Percentiles rank a stretch among this genome's conserved stretches.
Conservation (phyloP, 2,329 filamentous ascomycete genomes). For the Fusarium sp. region DNA sequence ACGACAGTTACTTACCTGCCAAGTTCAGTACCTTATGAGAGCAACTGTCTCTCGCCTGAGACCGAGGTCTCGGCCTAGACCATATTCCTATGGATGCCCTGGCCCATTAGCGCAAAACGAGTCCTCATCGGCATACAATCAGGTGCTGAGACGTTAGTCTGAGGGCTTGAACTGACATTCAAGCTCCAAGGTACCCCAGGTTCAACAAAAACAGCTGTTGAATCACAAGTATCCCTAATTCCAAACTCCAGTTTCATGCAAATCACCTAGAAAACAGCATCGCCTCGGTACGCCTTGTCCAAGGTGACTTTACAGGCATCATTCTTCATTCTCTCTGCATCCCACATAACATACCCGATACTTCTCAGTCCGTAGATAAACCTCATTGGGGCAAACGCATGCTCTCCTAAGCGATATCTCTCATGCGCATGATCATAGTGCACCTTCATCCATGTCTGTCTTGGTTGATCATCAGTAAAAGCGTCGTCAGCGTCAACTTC, state of each 20-base stretch:
- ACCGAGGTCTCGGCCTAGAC: not conserved
- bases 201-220: not conserved
- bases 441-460: conserved; percentile 29
- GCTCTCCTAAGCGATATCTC: conserved; percentile 25
- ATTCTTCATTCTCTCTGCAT: conserved; percentile 28
- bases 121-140: not conserved
- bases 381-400: conserved; percentile 29
- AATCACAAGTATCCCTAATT: not conserved
- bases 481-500: conserved; percentile 28
- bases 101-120: not conserved
- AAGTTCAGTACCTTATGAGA: not conserved
- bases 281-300: conserved; percentile 32
- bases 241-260: too few species aligned
- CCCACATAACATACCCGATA: conserved; percentile 38
- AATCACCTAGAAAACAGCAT: conserved; percentile 19
- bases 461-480: conserved; percentile 20
- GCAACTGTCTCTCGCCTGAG: not conserved
- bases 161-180: too few species aligned
- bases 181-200: not conserved
- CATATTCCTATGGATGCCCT: not conserved
- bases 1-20: not conserved
- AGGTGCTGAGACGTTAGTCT: not conserved
- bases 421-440: conserved; percentile 27
- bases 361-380: conserved; percentile 29
- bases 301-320: conserved; percentile 23